Conservation (phyloP, 345 rosid species). For the Arabidopsis suecica region DNA sequence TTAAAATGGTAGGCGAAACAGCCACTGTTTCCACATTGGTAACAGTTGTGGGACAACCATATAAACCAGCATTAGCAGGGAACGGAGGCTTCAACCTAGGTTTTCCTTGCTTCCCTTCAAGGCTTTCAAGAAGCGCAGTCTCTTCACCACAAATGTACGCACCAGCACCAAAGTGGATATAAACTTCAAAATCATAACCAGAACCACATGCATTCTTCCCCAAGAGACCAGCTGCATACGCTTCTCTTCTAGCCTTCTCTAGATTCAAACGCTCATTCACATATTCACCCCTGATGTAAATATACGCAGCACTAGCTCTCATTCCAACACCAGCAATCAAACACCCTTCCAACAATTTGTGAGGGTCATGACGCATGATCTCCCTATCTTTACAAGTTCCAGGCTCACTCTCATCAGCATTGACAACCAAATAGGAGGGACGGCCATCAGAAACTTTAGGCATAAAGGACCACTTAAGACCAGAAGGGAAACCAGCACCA, state of each 20-base stretch:
- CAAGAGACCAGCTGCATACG: conserved; percentile 86
- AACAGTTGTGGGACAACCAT: conserved; percentile 97
- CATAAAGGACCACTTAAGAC: conserved; percentile 99
- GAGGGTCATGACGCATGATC: conserved; percentile 98
- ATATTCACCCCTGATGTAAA: conserved; percentile 95
- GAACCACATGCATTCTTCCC: conserved; percentile 99
- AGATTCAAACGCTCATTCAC: conserved; percentile 86
- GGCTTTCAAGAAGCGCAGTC: conserved; percentile 96
- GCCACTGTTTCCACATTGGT: conserved; percentile 97
- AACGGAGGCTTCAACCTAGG: conserved; percentile 99
- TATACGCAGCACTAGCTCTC: conserved; percentile 97
- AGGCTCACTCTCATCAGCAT: conserved; percentile 99
- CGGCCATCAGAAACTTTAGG: conserved; percentile 98
- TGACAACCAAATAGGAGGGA: conserved; percentile 96
- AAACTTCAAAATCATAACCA: conserved; percentile 96
- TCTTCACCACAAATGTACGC: conserved; percentile 99
- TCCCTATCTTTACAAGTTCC: conserved; percentile 99
- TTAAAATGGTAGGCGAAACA: conserved; percentile 92
- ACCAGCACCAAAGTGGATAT: conserved; percentile 97
- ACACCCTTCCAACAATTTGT: conserved; percentile 95
- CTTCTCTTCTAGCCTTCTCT: conserved; percentile 88
- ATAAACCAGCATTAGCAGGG: conserved; percentile 96
- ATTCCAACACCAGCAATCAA: conserved; percentile 98
- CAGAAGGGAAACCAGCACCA: conserved; percentile 99
- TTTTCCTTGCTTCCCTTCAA: conserved; percentile 97